These are phyloP conservation scores for Galerina sulciceps DNA, from an alignment of 768 basidiomycete genomes.

Conservation along the genomic window DNA sequence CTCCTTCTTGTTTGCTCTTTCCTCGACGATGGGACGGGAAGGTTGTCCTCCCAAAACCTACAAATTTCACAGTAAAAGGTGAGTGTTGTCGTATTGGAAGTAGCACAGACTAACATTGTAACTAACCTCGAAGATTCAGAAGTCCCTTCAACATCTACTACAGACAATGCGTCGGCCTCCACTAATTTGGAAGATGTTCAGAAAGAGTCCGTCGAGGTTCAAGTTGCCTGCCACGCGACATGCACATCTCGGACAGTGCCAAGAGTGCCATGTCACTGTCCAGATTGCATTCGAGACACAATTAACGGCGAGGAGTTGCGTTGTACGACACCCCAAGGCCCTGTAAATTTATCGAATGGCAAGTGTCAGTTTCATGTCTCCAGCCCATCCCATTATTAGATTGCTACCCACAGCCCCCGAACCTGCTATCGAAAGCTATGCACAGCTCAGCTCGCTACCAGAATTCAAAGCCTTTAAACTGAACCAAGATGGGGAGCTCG, in stretches of 20 bases:
- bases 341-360: no score
- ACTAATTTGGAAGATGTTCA: no score
- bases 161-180: no score
- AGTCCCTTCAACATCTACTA: background rate
- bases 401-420: background rate
- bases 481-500: slow-evolving; percentile 9
- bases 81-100: background rate
- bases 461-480: slow-evolving; percentile 26
- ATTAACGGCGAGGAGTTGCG: no score
- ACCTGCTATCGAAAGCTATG: slow-evolving; percentile 18
- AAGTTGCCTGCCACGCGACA: no score
- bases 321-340: no score
- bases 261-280: no score
- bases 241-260: no score
- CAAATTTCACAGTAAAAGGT: slow-evolving; percentile 11
- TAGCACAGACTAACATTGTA: background rate
- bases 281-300: no score
- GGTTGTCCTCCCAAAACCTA: slow-evolving; percentile 23
- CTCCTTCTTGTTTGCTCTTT: slow-evolving; percentile 25
- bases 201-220: no score
- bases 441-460: slow-evolving; percentile 22
- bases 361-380: no score
- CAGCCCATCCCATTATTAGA: background rate
- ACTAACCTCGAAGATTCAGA: background rate
- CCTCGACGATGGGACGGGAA: slow-evolving; percentile 24